Base-by-base conservation (phyloP, 1,284 basidiomycete genomes). In the Sporisorium scitamineum region DNA sequence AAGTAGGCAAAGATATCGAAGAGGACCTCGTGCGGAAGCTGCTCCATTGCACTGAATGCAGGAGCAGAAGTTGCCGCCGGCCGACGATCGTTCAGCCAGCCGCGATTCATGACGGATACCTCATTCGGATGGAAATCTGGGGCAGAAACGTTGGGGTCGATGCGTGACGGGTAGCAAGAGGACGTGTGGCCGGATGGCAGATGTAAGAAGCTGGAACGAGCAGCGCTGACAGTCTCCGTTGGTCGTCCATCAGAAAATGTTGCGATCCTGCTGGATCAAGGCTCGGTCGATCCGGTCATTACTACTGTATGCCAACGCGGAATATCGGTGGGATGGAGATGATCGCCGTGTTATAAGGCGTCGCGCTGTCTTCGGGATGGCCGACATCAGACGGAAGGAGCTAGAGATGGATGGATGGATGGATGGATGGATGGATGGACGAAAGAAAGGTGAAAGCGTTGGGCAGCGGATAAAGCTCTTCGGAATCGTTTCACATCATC, bases 1-100 rank as follows among this genome's bases (percentile, higher is more conserved):
- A 75, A 60, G 24, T 57, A 55, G 24, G 56, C 27, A 26, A 75
- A 50, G 37, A 70, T 70, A n/a, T 75, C 63, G 41, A 75, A 48
- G 11, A 75, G 72, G 9, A 70, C 44, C 51, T 75, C 72, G 32
- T 61, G 47, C 0, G 72, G 72, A 3, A 75, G 54, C 22, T 55
- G 58, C 52, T 66, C 67, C 22, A 74, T 58, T 5, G 54, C 47
- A 22, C 61, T 64, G 48, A 18, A 26, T 24, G 24, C 8, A 10
- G 2, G 14, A 1, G 1, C n/a, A 11, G 45, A 22, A 7, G 29
- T 18, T 13, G 24, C n/a, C 24, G 32, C 2, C 14, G 37, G 20
- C 26, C 4, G 48, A 32, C 32, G 26, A 1, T 56, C 32, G 31
- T 29, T 42, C 11, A 47, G 47, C 56, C 44, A 42, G 47, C 37